Conservation (phyloP, 345 rosid species). For the Eucalyptus pauciflora region DNA sequence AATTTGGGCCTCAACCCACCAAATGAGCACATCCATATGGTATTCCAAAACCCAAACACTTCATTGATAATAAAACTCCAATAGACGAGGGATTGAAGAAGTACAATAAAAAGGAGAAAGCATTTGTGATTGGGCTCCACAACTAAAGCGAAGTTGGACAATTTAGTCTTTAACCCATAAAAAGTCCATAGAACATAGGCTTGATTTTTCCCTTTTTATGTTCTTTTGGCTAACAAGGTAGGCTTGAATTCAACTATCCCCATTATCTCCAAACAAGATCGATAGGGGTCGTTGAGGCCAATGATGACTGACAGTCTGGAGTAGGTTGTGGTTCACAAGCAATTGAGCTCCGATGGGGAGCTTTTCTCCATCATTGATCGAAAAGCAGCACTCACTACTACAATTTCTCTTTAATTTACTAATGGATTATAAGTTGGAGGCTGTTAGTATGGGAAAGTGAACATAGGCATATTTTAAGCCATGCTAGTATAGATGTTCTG, state of each 20-base stretch:
- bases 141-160: neutral
- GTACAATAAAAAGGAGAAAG: too few relatives aligned
- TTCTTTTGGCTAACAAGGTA: neutral
- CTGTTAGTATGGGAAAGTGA: too few relatives aligned
- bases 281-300: rapidly evolving
- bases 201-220: neutral
- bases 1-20: neutral
- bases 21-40: neutral
- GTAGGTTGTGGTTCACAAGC: too few relatives aligned
- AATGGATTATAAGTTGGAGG: too few relatives aligned
- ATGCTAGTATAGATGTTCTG: too few relatives aligned
- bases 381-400: rapidly evolving
- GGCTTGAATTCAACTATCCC: neutral
- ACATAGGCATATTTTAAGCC: too few relatives aligned
- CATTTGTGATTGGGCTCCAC: neutral
- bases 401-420: too few relatives aligned
- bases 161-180: neutral
- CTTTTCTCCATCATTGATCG: neutral
- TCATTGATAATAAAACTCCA: neutral
- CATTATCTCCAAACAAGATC: neutral
- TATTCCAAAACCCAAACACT: neutral
- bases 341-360: neutral
- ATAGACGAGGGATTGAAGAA: neutral
- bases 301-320: neutral
- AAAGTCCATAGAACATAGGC: neutral